Conservation (phyloP, 2,329 filamentous ascomycete species). For the Didymella sp. region DNA sequence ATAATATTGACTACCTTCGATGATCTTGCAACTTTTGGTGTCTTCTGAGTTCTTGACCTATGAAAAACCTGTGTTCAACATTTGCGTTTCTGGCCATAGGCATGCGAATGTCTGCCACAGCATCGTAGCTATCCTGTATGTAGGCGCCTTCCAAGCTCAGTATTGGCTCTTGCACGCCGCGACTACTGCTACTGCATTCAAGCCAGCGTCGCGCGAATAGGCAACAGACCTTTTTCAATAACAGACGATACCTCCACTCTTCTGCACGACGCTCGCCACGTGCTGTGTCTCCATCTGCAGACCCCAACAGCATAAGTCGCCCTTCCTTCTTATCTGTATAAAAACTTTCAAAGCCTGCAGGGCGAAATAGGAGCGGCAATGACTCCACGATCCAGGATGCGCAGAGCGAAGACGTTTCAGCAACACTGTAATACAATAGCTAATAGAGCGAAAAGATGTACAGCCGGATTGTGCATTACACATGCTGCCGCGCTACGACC, state of each 20-base stretch:
- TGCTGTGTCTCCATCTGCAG: not conserved
- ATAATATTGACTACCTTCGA: too few species aligned
- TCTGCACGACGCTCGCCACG: not conserved
- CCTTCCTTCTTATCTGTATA: not conserved
- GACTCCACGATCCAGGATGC: not conserved
- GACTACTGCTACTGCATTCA: not conserved
- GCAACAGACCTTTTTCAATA: not conserved
- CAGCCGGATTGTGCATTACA: not conserved
- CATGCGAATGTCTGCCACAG: too few species aligned
- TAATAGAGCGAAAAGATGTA: not conserved
- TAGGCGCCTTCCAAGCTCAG: not conserved
- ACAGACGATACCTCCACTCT: not conserved
- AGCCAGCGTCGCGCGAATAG: not conserved
- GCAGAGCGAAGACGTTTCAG: too few species aligned
- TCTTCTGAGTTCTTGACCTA: too few species aligned
- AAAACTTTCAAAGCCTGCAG: not conserved
- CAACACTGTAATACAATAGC: not conserved
- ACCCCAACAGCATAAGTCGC: not conserved
- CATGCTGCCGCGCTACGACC: not conserved
- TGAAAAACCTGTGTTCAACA: too few species aligned
- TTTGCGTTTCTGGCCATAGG: too few species aligned
- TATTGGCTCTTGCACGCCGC: not conserved
- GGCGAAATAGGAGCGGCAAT: not conserved
- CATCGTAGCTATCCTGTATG: not conserved
- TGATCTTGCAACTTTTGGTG: too few species aligned